Percentiles rank a stretch among this genome's conserved stretches.
phyloP scores from a whole-genome alignment of 805 yeast genomes.

The Saccharomyces paradoxus region DNA sequence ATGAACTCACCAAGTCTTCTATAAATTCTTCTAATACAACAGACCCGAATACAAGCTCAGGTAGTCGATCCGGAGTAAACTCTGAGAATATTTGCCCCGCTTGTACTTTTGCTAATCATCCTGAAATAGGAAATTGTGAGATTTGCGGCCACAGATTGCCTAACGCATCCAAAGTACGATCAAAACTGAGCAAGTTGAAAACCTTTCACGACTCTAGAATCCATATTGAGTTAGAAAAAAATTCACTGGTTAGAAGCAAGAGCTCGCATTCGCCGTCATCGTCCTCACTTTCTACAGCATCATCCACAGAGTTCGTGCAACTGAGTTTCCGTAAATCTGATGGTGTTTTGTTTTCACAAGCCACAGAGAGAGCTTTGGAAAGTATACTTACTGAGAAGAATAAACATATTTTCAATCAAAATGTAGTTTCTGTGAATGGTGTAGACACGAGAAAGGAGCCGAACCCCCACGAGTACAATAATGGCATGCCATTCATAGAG shows the following conservation, averaged over 20 bases:
- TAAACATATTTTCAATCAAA: slow-evolving; percentile 17
- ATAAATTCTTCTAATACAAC: slow-evolving; percentile 11
- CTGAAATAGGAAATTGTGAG: slow-evolving; percentile 70
- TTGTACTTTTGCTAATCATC: slow-evolving; percentile 81
- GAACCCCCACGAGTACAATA: not conserved
- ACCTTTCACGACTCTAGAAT: slow-evolving; percentile 27
- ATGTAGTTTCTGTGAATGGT: slow-evolving; percentile 31
- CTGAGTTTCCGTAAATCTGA: slow-evolving; percentile 74
- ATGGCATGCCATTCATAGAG: slow-evolving; percentile 12
- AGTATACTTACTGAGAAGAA: slow-evolving; percentile 41
- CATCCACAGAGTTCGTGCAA: slow-evolving; percentile 37
- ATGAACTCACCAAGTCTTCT: slow-evolving; percentile 30
- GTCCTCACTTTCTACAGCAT: not conserved
- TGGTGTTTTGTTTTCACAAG: slow-evolving; percentile 43
- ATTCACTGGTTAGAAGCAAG: slow-evolving; percentile 14
- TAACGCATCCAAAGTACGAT: slow-evolving; percentile 2
- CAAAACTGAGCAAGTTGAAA: slow-evolving; percentile 15
- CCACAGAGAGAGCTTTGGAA: slow-evolving; percentile 39
- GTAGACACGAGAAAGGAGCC: slow-evolving; percentile 8
- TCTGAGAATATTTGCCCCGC: slow-evolving; percentile 35
- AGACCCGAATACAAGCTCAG: not conserved
- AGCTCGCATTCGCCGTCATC: slow-evolving; percentile 8
- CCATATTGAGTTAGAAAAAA: slow-evolving; percentile 28
- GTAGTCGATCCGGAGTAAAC: not conserved
- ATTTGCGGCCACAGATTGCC: slow-evolving; percentile 65